These are phyloP conservation scores for Thymus quinquecostatus DNA, from an alignment of 257 asterid genomes.

Conservation along the genomic window DNA sequence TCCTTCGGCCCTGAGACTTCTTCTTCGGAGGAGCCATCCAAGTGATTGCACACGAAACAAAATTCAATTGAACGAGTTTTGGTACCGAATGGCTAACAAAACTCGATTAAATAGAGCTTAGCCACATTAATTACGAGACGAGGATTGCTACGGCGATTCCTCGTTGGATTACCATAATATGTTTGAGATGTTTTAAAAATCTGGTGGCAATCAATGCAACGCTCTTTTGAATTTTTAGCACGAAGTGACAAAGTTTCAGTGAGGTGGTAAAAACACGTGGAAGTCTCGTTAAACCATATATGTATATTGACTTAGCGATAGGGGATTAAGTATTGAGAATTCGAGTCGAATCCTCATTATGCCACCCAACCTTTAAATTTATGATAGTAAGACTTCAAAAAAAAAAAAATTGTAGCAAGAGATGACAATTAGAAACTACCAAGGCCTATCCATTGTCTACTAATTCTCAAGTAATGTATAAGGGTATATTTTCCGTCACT, in stretches of 20 bases:
- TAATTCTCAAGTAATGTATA: too few relatives aligned
- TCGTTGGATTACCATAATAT: slow-evolving; percentile 39
- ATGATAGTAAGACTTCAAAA: too few relatives aligned
- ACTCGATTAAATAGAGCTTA: slow-evolving; percentile 32
- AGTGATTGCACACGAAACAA: neutral
- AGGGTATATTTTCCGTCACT: too few relatives aligned
- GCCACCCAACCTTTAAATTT: too few relatives aligned
- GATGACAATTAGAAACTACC: slow-evolving; percentile 6
- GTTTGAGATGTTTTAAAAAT: slow-evolving; percentile 32
- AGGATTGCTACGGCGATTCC: slow-evolving; percentile 29
- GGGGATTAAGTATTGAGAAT: too few relatives aligned
- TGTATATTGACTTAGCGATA: neutral
- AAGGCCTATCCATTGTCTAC: neutral
- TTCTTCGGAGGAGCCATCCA: slow-evolving; percentile 45
- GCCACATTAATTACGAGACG: slow-evolving; percentile 29
- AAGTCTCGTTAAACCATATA: slow-evolving; percentile 7
- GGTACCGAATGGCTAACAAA: slow-evolving; percentile 6
- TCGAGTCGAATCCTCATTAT: too few relatives aligned
- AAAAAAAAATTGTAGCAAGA: slow-evolving; percentile 9
- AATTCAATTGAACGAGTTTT: neutral
- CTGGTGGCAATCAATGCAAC: slow-evolving; percentile 37
- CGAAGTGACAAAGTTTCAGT: slow-evolving; percentile 1
- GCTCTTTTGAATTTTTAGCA: slow-evolving; percentile 11
- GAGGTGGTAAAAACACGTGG: slow-evolving; percentile 31
- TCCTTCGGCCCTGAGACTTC: slow-evolving; percentile 44